A percentile compares a stretch with the other conserved stretches of the same genome.
phyloP scores from a whole-genome alignment of 805 yeast genomes.

The Candida xiaguanensis region DNA sequence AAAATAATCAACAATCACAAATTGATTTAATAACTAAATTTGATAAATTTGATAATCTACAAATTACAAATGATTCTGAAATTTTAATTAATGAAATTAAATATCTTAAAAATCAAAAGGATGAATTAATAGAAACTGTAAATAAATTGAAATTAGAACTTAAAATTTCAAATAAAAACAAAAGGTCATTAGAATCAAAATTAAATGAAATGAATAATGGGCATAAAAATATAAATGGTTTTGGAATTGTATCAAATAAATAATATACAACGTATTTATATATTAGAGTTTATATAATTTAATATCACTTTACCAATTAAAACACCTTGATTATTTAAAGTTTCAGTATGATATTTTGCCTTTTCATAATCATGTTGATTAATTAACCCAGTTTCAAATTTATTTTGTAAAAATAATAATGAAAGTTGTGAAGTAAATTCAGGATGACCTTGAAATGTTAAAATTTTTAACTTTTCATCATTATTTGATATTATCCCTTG shows the following conservation, averaged over 20 bases:
- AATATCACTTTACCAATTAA: slow-evolving; percentile 33
- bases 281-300: slow-evolving; percentile 5
- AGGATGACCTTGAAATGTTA: slow-evolving; percentile 89
- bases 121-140: slow-evolving; percentile 39
- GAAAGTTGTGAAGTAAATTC: slow-evolving; percentile 52
- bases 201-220: slow-evolving; percentile 17
- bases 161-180: slow-evolving; percentile 32
- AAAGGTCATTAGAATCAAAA: slow-evolving; percentile 28
- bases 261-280: slow-evolving; percentile 10
- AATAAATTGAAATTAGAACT: slow-evolving; percentile 36
- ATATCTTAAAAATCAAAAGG: slow-evolving; percentile 29
- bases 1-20: slow-evolving; percentile 14
- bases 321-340: slow-evolving; percentile 38
- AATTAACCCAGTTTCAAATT: slow-evolving; percentile 16
- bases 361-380: slow-evolving; percentile 24
- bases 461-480: slow-evolving; percentile 39
- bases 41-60: slow-evolving; percentile 1
- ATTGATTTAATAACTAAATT: neutral
- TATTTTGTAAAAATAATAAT: slow-evolving; percentile 20
- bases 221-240: slow-evolving; percentile 39
- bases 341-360: slow-evolving; percentile 25
- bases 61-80: neutral
- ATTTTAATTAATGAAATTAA: slow-evolving; percentile 15
- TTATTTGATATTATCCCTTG: slow-evolving; percentile 60
- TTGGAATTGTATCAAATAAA: slow-evolving; percentile 28